Percentiles rank a stretch among this genome's conserved stretches.
These are phyloP conservation scores for Beta vulgaris DNA, from an alignment of 148 eudicot genomes.

Conservation along the genomic window DNA sequence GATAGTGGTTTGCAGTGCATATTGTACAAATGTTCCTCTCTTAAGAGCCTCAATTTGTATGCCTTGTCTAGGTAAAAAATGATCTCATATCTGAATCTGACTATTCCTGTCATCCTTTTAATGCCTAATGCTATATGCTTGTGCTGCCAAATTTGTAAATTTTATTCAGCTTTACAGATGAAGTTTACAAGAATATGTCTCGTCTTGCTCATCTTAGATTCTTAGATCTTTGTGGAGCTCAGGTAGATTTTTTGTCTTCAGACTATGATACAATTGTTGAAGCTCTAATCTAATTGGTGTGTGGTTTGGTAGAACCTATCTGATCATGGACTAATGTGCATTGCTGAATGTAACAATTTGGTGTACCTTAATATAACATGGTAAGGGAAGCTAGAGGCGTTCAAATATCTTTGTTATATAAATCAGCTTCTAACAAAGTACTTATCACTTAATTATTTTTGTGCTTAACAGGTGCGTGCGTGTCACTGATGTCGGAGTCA, in stretches of 20 bases:
- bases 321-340: constrained; percentile 66
- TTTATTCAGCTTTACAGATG: constrained; percentile 65
- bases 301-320: constrained; percentile 54
- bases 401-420: not conserved
- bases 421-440: not conserved
- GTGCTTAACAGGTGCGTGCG: constrained; percentile 70
- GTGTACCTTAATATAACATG: constrained; percentile 80
- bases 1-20: constrained; percentile 73
- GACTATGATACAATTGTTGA: not conserved
- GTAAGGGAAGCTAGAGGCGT: constrained; percentile 32
- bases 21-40: constrained; percentile 61
- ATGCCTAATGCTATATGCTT: not conserved
- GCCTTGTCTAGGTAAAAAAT: constrained; percentile 72
- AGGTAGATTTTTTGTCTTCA: constrained; percentile 46
- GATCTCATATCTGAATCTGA: not conserved
- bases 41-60: constrained; percentile 73
- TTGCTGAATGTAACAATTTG: constrained; percentile 76
- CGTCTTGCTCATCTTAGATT: constrained; percentile 58
- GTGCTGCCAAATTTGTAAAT: constrained; percentile 19
- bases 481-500: constrained; percentile 70
- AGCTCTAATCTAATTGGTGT: constrained; percentile 21
- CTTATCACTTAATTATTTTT: constrained; percentile 11
- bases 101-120: not conserved
- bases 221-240: constrained; percentile 98
- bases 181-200: constrained; percentile 59